These are phyloP conservation scores for apple (Malus domestica) DNA, from an alignment of 306 rosid species.

Conservation along the genomic window ASM211411v1 NC_041792.1:19959907-19960406, in stretches of 20 bases:
- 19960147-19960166: not conserved
- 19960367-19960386: not conserved
- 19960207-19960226: not conserved
- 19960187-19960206: not conserved
- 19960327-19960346: not conserved
- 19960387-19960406: not conserved
- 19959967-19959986: too few species aligned
- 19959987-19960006: too few species aligned
- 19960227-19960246: slow-evolving; percentile 2
- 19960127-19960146: not conserved
- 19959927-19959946: too few species aligned
- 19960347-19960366: slow-evolving; percentile 4
- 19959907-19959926: too few species aligned
- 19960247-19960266: not conserved
- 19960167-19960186: slow-evolving; percentile 1
- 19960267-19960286: not conserved
- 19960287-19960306: not conserved
- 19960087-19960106: not conserved
- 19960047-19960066: too few species aligned
- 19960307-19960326: not conserved
- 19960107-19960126: not conserved
- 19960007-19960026: too few species aligned
- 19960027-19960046: too few species aligned
- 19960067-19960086: not conserved
- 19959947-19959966: too few species aligned